Conservation (phyloP, 1,139 yeast species). For the Protomyces gravidus region DNA sequence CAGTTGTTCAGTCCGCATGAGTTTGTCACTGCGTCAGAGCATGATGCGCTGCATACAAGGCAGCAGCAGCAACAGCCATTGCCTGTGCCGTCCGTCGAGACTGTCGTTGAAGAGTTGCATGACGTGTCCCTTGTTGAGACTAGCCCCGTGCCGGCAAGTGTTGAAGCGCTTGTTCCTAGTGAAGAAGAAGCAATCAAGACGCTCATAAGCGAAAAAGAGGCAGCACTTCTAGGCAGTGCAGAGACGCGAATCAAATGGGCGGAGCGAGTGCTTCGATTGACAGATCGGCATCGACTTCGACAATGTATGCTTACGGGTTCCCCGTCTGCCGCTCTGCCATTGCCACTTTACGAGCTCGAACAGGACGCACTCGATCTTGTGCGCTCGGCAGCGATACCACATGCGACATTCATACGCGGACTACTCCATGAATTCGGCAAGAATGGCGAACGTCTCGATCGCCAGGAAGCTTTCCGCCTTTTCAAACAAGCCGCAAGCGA, state of each 20-base stretch:
- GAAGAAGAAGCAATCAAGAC: constrained; percentile 1
- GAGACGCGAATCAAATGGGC: constrained; percentile 15
- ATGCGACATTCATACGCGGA: constrained; percentile 8
- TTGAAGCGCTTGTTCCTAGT: neutral
- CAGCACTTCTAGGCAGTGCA: neutral
- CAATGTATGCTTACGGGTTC: constrained; percentile 3
- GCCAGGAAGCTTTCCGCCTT: constrained; percentile 14
- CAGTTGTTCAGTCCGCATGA: neutral
- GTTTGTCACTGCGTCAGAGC: neutral
- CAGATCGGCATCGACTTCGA: constrained; percentile 11
- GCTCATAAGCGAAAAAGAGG: neutral
- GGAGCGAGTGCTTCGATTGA: constrained; percentile 7
- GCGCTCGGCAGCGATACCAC: neutral
- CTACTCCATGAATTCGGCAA: constrained; percentile 19
- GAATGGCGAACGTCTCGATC: constrained; percentile 4
- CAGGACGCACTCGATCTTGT: constrained; percentile 8
- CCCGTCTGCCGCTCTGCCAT: neutral
- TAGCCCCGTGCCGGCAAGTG: neutral
- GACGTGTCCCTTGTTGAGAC: neutral
- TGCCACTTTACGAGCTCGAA: constrained; percentile 3
- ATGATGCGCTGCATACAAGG: neutral
- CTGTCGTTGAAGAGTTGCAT: neutral
- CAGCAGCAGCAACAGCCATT: neutral
- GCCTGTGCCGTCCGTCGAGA: neutral
- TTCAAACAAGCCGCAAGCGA: constrained; percentile 18